Conservation (phyloP, 805 yeast genomes). For the Kuraishia molischiana region DNA sequence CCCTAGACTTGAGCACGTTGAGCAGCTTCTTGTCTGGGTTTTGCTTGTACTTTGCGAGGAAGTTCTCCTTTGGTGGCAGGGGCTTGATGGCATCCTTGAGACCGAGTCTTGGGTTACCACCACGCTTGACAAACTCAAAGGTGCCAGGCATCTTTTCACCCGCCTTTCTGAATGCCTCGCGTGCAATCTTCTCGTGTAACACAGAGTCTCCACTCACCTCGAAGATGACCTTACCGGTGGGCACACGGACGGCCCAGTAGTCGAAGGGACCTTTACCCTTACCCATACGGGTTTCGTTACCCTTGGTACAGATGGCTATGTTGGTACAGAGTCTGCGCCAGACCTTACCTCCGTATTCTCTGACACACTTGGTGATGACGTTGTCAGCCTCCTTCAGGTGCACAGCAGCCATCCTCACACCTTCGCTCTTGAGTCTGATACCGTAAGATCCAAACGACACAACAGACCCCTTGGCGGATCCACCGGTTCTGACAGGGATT, state of each 20-base stretch:
- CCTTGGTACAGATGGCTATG: constrained; percentile 89
- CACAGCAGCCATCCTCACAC: constrained; percentile 73
- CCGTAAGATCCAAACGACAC: constrained; percentile 79
- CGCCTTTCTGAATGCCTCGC: constrained; percentile 85
- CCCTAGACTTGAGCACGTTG: constrained; percentile 40
- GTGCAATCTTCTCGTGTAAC: constrained; percentile 82
- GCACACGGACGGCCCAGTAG: constrained; percentile 94
- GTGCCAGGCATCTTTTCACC: constrained; percentile 88
- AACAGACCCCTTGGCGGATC: constrained; percentile 82
- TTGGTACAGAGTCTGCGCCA: constrained; percentile 78
- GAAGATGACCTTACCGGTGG: constrained; percentile 88
- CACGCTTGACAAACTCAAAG: constrained; percentile 69
- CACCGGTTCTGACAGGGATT: constrained; percentile 91
- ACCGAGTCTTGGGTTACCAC: constrained; percentile 64
- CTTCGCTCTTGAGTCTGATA: constrained; percentile 80
- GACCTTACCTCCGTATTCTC: constrained; percentile 67
- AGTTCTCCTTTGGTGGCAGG: constrained; percentile 35
- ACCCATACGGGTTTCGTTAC: constrained; percentile 99
- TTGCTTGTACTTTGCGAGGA: constrained; percentile 39
- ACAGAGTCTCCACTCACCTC: constrained; percentile 64
- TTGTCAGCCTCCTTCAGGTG: constrained; percentile 89
- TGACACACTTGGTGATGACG: constrained; percentile 72
- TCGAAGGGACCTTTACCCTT: constrained; percentile 98
- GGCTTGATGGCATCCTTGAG: constrained; percentile 41
- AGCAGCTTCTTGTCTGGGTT: constrained; percentile 60